phyloP scores from a whole-genome alignment of 352 stramenopile genomes.

The Phytophthora ohioensis region DNA sequence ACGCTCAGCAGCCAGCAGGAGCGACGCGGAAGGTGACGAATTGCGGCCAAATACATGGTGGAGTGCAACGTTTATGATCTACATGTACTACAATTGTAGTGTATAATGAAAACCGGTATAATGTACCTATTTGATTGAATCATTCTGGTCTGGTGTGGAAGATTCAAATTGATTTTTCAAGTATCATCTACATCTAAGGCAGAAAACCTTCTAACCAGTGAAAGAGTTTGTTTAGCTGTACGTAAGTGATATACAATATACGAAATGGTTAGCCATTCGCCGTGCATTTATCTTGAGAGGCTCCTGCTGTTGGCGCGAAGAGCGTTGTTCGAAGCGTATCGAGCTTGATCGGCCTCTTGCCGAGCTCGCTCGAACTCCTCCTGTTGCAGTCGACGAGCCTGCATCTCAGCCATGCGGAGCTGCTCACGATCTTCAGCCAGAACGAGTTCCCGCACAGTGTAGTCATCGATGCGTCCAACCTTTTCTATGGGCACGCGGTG shows the following conservation, averaged over 20 bases:
- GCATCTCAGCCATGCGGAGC: slow-evolving; percentile 68
- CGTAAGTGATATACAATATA: slow-evolving; percentile 23
- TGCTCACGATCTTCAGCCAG: slow-evolving; percentile 82
- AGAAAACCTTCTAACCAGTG: slow-evolving; percentile 8
- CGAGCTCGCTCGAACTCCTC: slow-evolving; percentile 65
- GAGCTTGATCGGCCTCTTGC: slow-evolving; percentile 38
- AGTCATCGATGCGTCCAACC: slow-evolving; percentile 80
- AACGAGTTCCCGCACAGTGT: slow-evolving; percentile 82
- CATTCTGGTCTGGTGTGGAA: background rate
- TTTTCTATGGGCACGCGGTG: slow-evolving; percentile 86
- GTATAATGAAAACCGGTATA: slow-evolving; percentile 6
- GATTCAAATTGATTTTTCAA: no score
- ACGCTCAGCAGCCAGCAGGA: background rate
- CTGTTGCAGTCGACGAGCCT: slow-evolving; percentile 70
- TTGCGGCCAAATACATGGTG: background rate
- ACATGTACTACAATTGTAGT: background rate
- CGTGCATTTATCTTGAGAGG: slow-evolving; percentile 32
- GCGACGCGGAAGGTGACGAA: background rate
- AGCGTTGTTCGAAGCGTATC: slow-evolving; percentile 34
- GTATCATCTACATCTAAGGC: background rate
- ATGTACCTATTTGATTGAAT: slow-evolving; percentile 20
- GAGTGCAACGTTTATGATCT: background rate
- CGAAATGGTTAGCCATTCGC: slow-evolving; percentile 5
- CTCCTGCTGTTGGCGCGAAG: slow-evolving; percentile 39
- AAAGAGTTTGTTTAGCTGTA: slow-evolving; percentile 9